A percentile compares a stretch with the other conserved stretches of the same genome.
These are phyloP conservation scores for Monascus ruber DNA, from an alignment of 2,329 filamentous ascomycete genomes.

Conservation along the genomic window DNA sequence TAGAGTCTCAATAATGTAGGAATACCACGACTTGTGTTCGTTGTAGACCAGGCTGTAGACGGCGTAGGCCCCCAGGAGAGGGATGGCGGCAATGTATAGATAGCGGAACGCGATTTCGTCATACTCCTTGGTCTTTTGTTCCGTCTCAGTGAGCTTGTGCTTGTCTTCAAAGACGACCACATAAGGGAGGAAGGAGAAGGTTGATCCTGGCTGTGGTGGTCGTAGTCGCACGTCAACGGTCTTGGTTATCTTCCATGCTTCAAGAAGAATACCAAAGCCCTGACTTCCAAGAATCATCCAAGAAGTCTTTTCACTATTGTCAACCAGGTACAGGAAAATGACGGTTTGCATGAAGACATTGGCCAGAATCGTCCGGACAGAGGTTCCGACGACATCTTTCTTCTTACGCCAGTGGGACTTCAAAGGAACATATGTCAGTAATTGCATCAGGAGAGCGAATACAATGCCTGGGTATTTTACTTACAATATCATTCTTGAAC, in stretches of 20 bases:
- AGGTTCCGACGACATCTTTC: constrained; percentile 97
- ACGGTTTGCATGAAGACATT: constrained; percentile 96
- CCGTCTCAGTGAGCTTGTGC: constrained; percentile 85
- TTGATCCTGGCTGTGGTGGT: constrained; percentile 53
- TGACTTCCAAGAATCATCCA: constrained; percentile 98
- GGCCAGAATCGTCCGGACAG: constrained; percentile 85
- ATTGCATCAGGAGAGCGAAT: constrained; percentile 6
- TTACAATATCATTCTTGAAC: constrained; percentile 86
- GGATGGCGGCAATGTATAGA: constrained; percentile 84
- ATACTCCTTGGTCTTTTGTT: constrained; percentile 97
- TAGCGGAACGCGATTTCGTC: constrained; percentile 97
- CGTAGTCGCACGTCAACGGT: constrained; percentile 79
- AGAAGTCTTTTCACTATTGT: constrained; percentile 94
- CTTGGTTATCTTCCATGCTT: constrained; percentile 94
- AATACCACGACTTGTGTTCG: constrained; percentile 95
- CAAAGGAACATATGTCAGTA: background rate
- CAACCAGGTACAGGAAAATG: constrained; percentile 92
- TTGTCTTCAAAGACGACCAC: constrained; percentile 86
- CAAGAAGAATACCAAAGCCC: constrained; percentile 66
- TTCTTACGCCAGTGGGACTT: constrained; percentile 91
- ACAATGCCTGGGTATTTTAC: constrained; percentile 6
- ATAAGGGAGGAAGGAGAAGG: constrained; percentile 67
- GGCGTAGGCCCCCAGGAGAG: constrained; percentile 79
- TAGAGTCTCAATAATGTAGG: constrained; percentile 85
- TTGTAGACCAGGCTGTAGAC: constrained; percentile 87